phyloP scores from a whole-genome alignment of 192 early-diverging fungal genomes.

The Coemansia sp. region DNA sequence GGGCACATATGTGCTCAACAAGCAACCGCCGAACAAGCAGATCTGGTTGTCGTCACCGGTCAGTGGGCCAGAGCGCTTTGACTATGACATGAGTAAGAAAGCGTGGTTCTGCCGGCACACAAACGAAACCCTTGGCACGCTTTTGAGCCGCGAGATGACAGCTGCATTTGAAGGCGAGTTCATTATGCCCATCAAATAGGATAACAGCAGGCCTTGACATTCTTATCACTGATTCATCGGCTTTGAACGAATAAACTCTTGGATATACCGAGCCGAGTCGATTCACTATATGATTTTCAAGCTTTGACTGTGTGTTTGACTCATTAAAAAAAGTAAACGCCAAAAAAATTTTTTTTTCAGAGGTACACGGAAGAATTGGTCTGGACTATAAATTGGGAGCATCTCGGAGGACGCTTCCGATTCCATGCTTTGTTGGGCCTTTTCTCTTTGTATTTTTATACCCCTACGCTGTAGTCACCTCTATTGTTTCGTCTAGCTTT shows the following conservation, averaged over 20 bases:
- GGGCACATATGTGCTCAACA: slow-evolving; percentile 96
- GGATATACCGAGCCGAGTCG: background rate
- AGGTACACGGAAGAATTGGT: background rate
- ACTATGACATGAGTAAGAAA: slow-evolving; percentile 60
- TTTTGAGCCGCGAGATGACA: slow-evolving; percentile 70
- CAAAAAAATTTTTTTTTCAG: background rate
- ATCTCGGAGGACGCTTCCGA: background rate
- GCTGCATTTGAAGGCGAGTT: slow-evolving; percentile 52
- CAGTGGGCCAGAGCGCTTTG: slow-evolving; percentile 86
- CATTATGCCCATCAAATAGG: slow-evolving; percentile 49
- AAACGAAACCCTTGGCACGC: slow-evolving; percentile 63
- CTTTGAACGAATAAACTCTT: background rate
- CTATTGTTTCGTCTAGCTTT: background rate
- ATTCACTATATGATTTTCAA: background rate
- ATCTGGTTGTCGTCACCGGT: slow-evolving; percentile 95
- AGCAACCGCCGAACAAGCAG: slow-evolving; percentile 97
- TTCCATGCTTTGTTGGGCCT: background rate
- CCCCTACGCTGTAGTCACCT: background rate
- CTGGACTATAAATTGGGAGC: slow-evolving; percentile 1
- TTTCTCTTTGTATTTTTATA: slow-evolving; percentile 10
- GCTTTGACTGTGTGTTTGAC: background rate
- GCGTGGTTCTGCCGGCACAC: slow-evolving; percentile 80
- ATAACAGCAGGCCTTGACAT: background rate
- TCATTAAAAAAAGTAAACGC: background rate
- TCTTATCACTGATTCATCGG: background rate